Conservation (phyloP, 768 basidiomycete species). For the Cystofilobasidium capitatum region DNA sequence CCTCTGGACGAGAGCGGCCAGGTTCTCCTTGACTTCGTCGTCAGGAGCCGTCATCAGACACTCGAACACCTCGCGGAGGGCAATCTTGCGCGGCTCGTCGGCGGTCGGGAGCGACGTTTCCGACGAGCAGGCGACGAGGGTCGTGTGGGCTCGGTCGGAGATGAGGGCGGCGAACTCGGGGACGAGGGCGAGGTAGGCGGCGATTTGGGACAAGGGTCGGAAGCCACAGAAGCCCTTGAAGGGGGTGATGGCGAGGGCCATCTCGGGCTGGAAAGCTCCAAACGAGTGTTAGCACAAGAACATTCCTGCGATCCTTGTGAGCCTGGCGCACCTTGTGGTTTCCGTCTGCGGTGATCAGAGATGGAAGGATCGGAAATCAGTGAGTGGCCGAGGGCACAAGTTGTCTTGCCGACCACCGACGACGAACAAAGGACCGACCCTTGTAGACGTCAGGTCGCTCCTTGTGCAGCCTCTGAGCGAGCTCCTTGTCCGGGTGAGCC, state of each 20-base stretch:
- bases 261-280: constrained; percentile 55
- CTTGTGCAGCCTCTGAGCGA: constrained; percentile 60
- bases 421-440: constrained; percentile 46
- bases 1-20: constrained; percentile 52
- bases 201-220: constrained; percentile 65
- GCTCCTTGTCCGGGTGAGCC: constrained; percentile 77
- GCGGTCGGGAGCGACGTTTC: constrained; percentile 36
- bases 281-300: neutral
- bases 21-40: constrained; percentile 46
- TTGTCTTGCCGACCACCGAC: neutral
- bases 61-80: constrained; percentile 65
- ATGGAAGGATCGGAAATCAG: constrained; percentile 18
- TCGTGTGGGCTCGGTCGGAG: constrained; percentile 42
- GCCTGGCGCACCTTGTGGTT: constrained; percentile 70
- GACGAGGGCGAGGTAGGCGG: constrained; percentile 53
- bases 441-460: constrained; percentile 78
- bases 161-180: constrained; percentile 72
- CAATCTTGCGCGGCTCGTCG: constrained; percentile 47
- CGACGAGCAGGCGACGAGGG: constrained; percentile 47
- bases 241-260: constrained; percentile 90
- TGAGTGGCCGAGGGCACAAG: neutral
- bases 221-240: constrained; percentile 91
- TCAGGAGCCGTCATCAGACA: constrained; percentile 68
- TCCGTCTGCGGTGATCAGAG: constrained; percentile 49
- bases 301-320: neutral